These are phyloP conservation scores for Aspergillus ibericus DNA, from an alignment of 2,329 filamentous ascomycete genomes.

Conservation along the genomic window DNA sequence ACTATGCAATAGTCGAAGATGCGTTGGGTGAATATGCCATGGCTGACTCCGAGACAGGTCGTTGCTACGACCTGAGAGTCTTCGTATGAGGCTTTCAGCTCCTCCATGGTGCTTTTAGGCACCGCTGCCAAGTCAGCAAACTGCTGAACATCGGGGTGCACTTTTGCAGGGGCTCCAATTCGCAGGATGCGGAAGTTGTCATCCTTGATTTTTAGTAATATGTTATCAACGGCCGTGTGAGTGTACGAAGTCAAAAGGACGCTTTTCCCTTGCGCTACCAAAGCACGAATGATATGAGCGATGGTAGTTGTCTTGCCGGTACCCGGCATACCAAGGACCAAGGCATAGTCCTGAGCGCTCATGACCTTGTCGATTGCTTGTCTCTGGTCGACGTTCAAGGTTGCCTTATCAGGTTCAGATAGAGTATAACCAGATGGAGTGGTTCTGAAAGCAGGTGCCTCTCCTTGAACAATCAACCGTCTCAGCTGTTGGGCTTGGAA, in stretches of 20 bases:
- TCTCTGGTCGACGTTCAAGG: slow-evolving; percentile 83
- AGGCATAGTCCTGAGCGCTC: slow-evolving; percentile 89
- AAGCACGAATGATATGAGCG: slow-evolving; percentile 88
- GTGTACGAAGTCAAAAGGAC: slow-evolving; percentile 94
- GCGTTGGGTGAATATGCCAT: slow-evolving; percentile 82
- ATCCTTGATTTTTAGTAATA: slow-evolving; percentile 82
- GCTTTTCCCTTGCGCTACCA: slow-evolving; percentile 86
- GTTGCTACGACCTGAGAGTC: slow-evolving; percentile 87
- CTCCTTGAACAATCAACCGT: slow-evolving; percentile 75
- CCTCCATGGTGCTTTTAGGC: slow-evolving; percentile 74
- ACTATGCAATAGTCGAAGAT: slow-evolving; percentile 98
- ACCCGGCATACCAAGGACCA: slow-evolving; percentile 98
- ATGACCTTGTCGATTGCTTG: slow-evolving; percentile 91
- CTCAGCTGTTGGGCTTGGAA: slow-evolving; percentile 72
- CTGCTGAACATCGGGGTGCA: slow-evolving; percentile 81
- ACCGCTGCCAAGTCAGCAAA: slow-evolving; percentile 79
- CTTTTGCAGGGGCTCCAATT: slow-evolving; percentile 80
- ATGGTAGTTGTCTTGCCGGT: slow-evolving; percentile 99
- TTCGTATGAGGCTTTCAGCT: slow-evolving; percentile 81
- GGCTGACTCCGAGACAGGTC: slow-evolving; percentile 88
- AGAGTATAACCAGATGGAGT: slow-evolving; percentile 64
- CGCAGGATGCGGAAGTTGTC: slow-evolving; percentile 77
- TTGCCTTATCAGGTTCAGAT: slow-evolving; percentile 54
- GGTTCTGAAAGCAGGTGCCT: slow-evolving; percentile 70
- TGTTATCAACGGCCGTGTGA: slow-evolving; percentile 97